phyloP scores from a whole-genome alignment of 805 yeast genomes.

The Ogataea salicorniae region DNA sequence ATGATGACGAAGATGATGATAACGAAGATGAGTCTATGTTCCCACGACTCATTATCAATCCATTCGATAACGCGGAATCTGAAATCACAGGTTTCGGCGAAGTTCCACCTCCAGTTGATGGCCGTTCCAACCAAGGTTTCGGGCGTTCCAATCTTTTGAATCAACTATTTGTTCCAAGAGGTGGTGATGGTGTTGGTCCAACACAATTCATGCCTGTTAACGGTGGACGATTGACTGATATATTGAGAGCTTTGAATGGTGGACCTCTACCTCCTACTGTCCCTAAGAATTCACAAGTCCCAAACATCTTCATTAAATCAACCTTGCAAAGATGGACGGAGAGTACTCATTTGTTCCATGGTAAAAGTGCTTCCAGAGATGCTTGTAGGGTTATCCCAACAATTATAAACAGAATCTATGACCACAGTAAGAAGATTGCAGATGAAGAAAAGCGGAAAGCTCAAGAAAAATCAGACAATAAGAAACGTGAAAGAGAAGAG shows the following conservation, averaged over 20 bases:
- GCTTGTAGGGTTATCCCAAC: constrained; percentile 34
- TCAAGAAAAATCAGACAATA: constrained; percentile 23
- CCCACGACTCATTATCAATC: constrained; percentile 7
- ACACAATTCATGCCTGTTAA: constrained; percentile 10
- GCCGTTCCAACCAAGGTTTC: constrained; percentile 1
- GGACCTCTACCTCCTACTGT: constrained; percentile 3
- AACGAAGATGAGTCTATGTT: constrained; percentile 4
- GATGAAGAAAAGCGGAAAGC: constrained; percentile 27
- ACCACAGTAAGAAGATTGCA: constrained; percentile 38
- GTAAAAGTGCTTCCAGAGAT: constrained; percentile 32
- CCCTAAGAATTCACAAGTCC: constrained; percentile 16
- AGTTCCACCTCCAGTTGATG: constrained; percentile 9
- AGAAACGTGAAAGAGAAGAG: constrained; percentile 26
- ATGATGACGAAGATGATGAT: constrained; percentile 3
- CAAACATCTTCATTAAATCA: constrained; percentile 20
- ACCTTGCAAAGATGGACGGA: constrained; percentile 70
- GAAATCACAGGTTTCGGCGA: constrained; percentile 7
- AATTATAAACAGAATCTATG: constrained; percentile 44
- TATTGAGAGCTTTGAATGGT: constrained; percentile 18
- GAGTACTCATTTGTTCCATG: constrained; percentile 45
- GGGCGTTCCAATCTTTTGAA: constrained; percentile 8
- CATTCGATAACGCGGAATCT: constrained; percentile 6
- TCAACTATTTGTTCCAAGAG: constrained; percentile 11
- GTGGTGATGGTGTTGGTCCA: constrained; percentile 9
- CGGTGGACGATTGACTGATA: constrained; percentile 15